These are phyloP conservation scores for Chlorophyllum brunneum DNA, from an alignment of 768 basidiomycete genomes.

Conservation along the genomic window DNA sequence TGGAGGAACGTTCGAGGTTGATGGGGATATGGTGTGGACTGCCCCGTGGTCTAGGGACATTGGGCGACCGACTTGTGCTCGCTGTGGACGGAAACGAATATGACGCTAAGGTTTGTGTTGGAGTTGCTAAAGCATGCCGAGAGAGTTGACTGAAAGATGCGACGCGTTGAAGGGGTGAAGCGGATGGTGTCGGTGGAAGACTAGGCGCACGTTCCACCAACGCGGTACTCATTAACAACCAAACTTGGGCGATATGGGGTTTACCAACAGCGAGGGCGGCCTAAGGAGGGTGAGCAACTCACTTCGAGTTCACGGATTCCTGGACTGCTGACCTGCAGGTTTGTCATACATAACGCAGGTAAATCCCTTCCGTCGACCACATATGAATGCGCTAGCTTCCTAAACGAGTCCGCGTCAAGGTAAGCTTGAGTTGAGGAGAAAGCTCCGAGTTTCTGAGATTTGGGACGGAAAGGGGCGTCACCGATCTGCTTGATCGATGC, in stretches of 20 bases:
- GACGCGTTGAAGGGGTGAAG: slow-evolving; percentile 15
- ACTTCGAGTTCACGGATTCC: background rate
- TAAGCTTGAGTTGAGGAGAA: slow-evolving; percentile 32
- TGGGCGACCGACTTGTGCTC: background rate
- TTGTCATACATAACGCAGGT: slow-evolving; percentile 47
- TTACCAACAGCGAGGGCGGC: slow-evolving; percentile 58
- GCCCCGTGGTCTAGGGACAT: slow-evolving; percentile 1
- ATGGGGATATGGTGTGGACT: slow-evolving; percentile 11
- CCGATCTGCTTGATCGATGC: slow-evolving; percentile 53
- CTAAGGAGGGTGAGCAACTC: slow-evolving; percentile 26
- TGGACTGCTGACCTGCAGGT: slow-evolving; percentile 47
- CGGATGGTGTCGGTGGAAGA: slow-evolving; percentile 22
- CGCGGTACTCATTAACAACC: slow-evolving; percentile 61
- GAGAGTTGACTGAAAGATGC: slow-evolving; percentile 15
- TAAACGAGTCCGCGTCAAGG: slow-evolving; percentile 48
- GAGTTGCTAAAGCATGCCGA: slow-evolving; percentile 8
- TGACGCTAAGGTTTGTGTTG: slow-evolving; percentile 11
- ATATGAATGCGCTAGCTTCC: slow-evolving; percentile 61
- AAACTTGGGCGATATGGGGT: slow-evolving; percentile 55
- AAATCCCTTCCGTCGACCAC: slow-evolving; percentile 47
- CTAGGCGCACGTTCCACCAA: slow-evolving; percentile 46
- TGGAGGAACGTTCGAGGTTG: slow-evolving; percentile 15
- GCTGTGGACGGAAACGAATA: slow-evolving; percentile 20
- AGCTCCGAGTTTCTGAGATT: slow-evolving; percentile 56
- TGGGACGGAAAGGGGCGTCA: slow-evolving; percentile 47